Base-by-base conservation (phyloP, 1,284 basidiomycete species). In the Kwoniella shivajii region DNA sequence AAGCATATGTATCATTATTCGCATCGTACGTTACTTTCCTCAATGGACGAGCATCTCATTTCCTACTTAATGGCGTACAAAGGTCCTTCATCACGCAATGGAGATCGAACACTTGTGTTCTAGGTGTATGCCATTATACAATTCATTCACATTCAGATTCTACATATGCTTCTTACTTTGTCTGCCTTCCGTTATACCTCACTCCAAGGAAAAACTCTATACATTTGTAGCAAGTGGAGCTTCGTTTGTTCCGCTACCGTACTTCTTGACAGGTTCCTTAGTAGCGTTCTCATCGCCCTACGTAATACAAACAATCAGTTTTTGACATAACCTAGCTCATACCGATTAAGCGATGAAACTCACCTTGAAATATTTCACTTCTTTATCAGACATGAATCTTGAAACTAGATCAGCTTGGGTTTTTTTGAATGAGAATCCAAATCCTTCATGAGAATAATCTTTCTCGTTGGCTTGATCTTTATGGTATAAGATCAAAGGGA, bases 381-480 rank as follows among this genome's bases (percentile, higher is more conserved):
- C 60, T 30, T 66, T 63, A 14, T 51, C 30, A 2, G 56, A 61
- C 64, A 71, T 68, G 20, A 69, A 44, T 16, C 53, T 57, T 9
- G 56, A 31, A 10, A 71, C 69, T 9, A 65, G 44, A 37, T 72
- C 70, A 18, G 68, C 70, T 43, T 72, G 70, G 30, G 45, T 57
- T 57, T 72, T 72, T 57, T 72, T 72, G 58, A 71, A 68, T 16
- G 48, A 46, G 61, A 72, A 72, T 1, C 68, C 70, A 58, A 72
- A 68, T 24, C 70, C 70, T 50, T 71, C 67, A 50, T 72, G 70
- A 24, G 60, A 61, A 54, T 72, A 72, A 48, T 72, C 70, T 54
- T 70, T 65, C 51, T 68, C 66, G 44, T 68, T 68, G 6, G 66
- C 66, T 57, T 54, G 46, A 41, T 54, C 67, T 57, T 70, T 72